These are phyloP conservation scores for Eremomyces bilateralis DNA, from an alignment of 495 filamentous ascomycete genomes.

Conservation along the genomic window DNA sequence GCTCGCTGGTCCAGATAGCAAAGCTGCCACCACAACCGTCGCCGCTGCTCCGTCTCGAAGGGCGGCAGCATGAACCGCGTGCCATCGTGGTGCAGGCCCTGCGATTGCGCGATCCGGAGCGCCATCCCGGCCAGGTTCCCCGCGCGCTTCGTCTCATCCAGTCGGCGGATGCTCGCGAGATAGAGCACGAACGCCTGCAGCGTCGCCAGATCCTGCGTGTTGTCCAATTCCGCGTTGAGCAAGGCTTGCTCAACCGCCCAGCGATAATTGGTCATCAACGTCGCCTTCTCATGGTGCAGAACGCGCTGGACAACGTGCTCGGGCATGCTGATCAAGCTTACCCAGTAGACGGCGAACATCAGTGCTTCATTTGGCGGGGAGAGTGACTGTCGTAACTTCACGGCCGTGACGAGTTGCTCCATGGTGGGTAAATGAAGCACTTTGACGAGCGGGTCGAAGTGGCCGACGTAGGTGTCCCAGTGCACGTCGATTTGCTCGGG, in stretches of 20 bases:
- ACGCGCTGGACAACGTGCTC: neutral
- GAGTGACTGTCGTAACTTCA: neutral
- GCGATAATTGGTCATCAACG: neutral
- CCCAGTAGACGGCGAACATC: neutral
- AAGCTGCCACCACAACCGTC: neutral
- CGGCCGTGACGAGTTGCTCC: neutral
- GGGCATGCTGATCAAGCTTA: neutral
- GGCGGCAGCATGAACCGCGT: neutral
- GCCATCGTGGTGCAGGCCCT: neutral
- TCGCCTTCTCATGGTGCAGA: neutral
- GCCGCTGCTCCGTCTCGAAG: neutral
- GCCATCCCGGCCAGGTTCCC: neutral
- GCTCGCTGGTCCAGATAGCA: neutral
- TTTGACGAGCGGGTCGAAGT: neutral
- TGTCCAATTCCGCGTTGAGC: neutral
- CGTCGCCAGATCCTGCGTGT: neutral
- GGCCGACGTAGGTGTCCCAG: no score
- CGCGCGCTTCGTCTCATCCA: neutral
- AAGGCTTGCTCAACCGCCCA: neutral
- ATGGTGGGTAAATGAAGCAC: neutral
- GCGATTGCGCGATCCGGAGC: conserved; percentile 1
- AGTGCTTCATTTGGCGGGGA: neutral
- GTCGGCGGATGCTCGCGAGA: neutral
- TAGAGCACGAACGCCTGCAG: neutral
- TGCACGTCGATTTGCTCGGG: no score